phyloP scores from a whole-genome alignment of 2,329 filamentous ascomycete species.

The Sporothrix humicola region DNA sequence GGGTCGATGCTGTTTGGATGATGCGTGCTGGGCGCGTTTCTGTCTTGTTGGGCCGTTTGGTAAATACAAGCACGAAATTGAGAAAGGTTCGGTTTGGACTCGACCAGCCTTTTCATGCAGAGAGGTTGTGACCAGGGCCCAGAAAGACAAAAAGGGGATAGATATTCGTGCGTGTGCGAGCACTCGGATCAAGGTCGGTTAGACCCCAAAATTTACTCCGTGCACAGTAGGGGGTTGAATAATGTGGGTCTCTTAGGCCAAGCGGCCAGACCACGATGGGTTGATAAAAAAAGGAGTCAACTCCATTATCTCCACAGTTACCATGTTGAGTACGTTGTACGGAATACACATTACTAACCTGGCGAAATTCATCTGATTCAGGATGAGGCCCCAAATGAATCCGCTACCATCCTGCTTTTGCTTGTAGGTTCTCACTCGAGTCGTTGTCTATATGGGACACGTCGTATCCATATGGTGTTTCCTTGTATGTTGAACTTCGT shows the following conservation, averaged over 20 bases:
- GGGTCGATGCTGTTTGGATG: background rate
- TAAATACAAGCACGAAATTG: background rate
- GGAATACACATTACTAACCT: too few species aligned
- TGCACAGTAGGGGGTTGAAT: conserved; percentile 5
- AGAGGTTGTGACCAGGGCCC: background rate
- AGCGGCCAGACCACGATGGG: background rate
- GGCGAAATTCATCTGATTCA: too few species aligned
- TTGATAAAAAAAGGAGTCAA: background rate
- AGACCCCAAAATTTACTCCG: conserved; percentile 15
- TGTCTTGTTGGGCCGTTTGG: background rate
- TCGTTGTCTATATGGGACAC: too few species aligned
- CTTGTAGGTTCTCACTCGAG: too few species aligned
- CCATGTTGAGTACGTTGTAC: too few species aligned
- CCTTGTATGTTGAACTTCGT: too few species aligned
- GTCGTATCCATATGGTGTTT: too few species aligned
- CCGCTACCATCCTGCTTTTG: too few species aligned
- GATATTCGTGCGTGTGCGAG: background rate
- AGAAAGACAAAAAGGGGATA: conserved; percentile 19
- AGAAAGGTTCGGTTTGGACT: background rate
- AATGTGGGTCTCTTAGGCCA: conserved; percentile 5
- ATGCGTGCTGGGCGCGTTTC: background rate
- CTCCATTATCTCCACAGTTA: too few species aligned
- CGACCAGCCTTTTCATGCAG: background rate
- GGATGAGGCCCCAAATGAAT: too few species aligned
- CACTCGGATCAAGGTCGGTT: background rate